Evolutionary conservation across 192 early-diverging fungal species (phyloP).

Genomic region (Spizellomyces sp.): DNA sequence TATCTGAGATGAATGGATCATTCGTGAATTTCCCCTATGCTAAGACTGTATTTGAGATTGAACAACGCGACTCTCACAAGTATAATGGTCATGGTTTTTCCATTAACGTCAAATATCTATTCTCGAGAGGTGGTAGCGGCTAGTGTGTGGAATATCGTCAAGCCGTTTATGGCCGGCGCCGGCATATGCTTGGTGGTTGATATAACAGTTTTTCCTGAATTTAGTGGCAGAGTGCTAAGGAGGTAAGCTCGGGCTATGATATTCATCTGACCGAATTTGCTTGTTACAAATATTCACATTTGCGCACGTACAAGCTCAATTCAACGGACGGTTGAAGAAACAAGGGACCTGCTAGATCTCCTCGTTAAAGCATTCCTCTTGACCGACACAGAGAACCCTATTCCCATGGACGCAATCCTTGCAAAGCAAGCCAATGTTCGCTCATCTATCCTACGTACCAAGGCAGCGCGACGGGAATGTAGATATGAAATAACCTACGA

Average conservation of each 20-base stretch:
- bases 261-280: background rate
- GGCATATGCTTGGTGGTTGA: conserved; percentile 16
- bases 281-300: background rate
- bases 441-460: conserved; percentile 15
- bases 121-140: background rate
- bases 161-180: conserved; percentile 19
- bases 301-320: conserved; percentile 17
- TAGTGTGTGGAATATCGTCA: conserved; percentile 6
- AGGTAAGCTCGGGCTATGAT: background rate
- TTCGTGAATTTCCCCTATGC: too few relatives aligned
- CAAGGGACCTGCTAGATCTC: conserved; percentile 20
- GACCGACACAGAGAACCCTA: conserved; percentile 1
- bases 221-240: conserved; percentile 18
- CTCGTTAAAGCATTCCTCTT: conserved; percentile 20
- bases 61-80: conserved; percentile 2
- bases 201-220: conserved; percentile 19
- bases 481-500: conserved; percentile 30
- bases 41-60: background rate
- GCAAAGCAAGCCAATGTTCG: conserved; percentile 24
- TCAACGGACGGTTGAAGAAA: conserved; percentile 16
- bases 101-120: conserved; percentile 5
- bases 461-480: conserved; percentile 26
- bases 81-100: conserved; percentile 13
- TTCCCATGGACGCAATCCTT: conserved; percentile 20
- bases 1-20: too few relatives aligned